Base-by-base conservation (phyloP, 805 yeast genomes). In the Wickerhamia fluorescens region DNA sequence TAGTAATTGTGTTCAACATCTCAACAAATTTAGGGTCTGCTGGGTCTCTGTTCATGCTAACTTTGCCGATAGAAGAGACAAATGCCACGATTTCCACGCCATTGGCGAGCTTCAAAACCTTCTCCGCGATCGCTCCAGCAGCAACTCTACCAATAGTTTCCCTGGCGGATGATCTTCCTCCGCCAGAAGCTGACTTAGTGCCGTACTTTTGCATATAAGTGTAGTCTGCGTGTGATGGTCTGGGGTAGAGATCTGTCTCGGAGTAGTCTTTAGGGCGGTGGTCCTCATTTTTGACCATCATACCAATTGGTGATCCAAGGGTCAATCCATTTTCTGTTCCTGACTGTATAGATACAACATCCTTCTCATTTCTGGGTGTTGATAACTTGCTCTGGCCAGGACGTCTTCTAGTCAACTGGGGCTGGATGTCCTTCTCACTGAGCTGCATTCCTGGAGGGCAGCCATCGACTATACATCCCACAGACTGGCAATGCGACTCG, bases 71-170 rank as follows among this genome's bases (percentile, higher is more conserved):
- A 36, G 84, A 81, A n/a, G 92, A 75, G 14, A 89, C 96, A 58
- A 92, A 92, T 0, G 96, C 98, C 27, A 92, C 96, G 47, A 92
- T 85, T 58, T 89, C 97, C 25, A 92, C 92, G 35, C 74, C 72
- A 51, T 81, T 77, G 31, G 83, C 81, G 44, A 80, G 76, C 27
- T 61, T 51, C 49, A 92, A 71, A 40, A 85, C 78, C 61, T 88
- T 89, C 58, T 92, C 98, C 28, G 98, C 98, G 57, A 92, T 78
- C 29, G 96, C 97, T 50, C 96, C 96, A 6, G 96, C 97, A 27
- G 97, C 97, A 30, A 92, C 98, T 58, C 98, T 76, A 34, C 98
- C 98, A 47, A 92, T 92, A 24, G 98, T 92, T 62, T 92, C 98
- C 58, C 98, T 77, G 6, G 98, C 98, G 25, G 89, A 77, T 8